phyloP scores from a whole-genome alignment of 306 rosid species.

The Lathyrus aphaca region DNA sequence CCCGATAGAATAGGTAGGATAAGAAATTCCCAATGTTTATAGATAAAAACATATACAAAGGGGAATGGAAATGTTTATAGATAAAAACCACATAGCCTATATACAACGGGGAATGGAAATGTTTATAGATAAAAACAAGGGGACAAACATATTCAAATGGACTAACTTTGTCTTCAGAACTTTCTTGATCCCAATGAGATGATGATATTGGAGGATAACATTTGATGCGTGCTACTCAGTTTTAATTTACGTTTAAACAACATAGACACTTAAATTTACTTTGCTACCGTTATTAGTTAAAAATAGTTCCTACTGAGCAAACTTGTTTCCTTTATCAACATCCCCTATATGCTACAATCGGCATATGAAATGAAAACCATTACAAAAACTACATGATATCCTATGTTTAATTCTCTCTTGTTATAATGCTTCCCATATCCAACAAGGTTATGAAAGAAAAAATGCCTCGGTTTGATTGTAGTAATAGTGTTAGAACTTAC shows the following conservation, averaged over 20 bases:
- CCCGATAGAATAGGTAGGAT: no score
- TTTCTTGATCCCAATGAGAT: neutral
- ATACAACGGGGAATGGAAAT: no score
- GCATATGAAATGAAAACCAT: neutral
- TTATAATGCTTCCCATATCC: neutral
- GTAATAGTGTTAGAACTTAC: no score
- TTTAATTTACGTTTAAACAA: no score
- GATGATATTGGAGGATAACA: neutral
- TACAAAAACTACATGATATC: neutral
- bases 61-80: no score
- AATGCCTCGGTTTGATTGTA: no score
- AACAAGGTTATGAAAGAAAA: neutral
- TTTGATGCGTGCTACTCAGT: no score
- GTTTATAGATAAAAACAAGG: neutral
- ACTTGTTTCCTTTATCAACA: neutral
- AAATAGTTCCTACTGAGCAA: neutral
- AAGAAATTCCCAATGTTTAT: no score
- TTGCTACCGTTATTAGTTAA: neutral
- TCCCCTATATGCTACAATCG: neutral
- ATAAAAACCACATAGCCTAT: neutral
- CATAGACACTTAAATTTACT: no score
- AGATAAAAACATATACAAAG: no score
- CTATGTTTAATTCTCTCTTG: neutral
- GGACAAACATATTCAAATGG: neutral
- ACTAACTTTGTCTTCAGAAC: neutral